Percentiles rank a stretch among this genome's conserved stretches.
phyloP scores from a whole-genome alignment of 148 eudicot species.

The Rhododendron mucronatum region DNA sequence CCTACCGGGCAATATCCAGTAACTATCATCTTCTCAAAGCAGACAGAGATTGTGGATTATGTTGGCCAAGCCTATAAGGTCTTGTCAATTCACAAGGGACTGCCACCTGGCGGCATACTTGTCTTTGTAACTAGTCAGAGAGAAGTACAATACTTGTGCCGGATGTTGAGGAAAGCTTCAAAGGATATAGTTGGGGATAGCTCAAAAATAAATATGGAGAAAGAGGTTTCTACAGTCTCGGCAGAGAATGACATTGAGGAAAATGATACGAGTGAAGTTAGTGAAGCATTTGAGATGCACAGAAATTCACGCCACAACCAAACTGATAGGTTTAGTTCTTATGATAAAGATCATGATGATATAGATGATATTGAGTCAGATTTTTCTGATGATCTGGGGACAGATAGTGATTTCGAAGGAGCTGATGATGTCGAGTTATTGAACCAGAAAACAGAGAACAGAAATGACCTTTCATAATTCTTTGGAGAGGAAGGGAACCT shows the following conservation, averaged over 20 bases:
- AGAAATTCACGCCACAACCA: constrained; percentile 34
- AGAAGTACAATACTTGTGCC: constrained; percentile 82
- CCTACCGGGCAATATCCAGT: constrained; percentile 69
- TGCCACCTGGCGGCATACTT: constrained; percentile 92
- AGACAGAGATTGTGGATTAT: constrained; percentile 69
- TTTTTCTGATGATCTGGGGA: constrained; percentile 32
- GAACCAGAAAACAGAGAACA: constrained; percentile 13
- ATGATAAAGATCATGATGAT: constrained; percentile 48
- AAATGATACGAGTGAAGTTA: constrained; percentile 52
- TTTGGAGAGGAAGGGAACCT: constrained; percentile 32
- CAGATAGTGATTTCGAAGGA: constrained; percentile 47
- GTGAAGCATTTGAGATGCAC: constrained; percentile 66
- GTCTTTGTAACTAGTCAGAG: constrained; percentile 90
- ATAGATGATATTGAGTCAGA: constrained; percentile 40
- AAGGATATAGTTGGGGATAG: constrained; percentile 30
- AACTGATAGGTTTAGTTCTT: constrained; percentile 49
- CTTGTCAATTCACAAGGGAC: constrained; percentile 75
- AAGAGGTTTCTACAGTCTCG: constrained; percentile 20
- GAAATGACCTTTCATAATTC: constrained; percentile 21
- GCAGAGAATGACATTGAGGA: constrained; percentile 35
- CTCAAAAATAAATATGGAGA: constrained; percentile 18
- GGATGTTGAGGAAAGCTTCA: constrained; percentile 69
- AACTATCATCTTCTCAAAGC: constrained; percentile 63
- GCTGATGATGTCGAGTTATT: no score
- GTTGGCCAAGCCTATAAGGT: constrained; percentile 83